Base-by-base conservation (phyloP, 2,329 filamentous ascomycete genomes). In the Microsporum ferrugineum region DNA sequence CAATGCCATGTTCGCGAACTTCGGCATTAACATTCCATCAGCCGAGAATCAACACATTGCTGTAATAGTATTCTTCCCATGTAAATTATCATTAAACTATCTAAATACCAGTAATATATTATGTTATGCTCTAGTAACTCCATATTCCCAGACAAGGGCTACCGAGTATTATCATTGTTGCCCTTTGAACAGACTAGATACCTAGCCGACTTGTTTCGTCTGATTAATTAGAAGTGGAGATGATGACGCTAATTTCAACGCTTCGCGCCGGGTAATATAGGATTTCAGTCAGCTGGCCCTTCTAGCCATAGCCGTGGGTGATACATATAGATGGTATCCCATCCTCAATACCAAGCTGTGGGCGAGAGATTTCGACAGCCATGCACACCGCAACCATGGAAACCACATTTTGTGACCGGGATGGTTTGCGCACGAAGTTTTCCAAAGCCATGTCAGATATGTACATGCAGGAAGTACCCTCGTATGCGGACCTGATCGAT, bases 381-480 rank as follows among this genome's bases (percentile, higher is more conserved):
- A 51, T 14, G 2, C 29, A 27, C 27, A n/a, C 23, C 27, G 27
- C 12, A 31, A 29, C 27, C 10, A 51, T 51, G 36, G 17, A 14
- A 10, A 12, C 47, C 12, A 53, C 41, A 27, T 53, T 60, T 33
- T 34, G 47, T 43, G 41, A 67, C 31, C 65, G 66, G 58, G 64
- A 71, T 57, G 55, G 33, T 31, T 67, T 72, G 1, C 68, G 71
- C 7, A 68, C 70, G 8, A 66, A 60, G 10, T 73, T 73, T 56
- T 67, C 69, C 31, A 63, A 67, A 58, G 69, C 70, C 2, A 68
- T 73, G 60, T 73, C 71, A 5, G 69, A 69, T 34, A 72, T 73
- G 71, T 73, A 73, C 63, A 71, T 68, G 57, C 61, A 49, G 5
- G 71, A 73, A 58, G 71, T 73, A 1, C 71, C 71, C 4, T 61